Base-by-base conservation (phyloP, 352 stramenopile genomes). In the Phytophthora boehmeriae region DNA sequence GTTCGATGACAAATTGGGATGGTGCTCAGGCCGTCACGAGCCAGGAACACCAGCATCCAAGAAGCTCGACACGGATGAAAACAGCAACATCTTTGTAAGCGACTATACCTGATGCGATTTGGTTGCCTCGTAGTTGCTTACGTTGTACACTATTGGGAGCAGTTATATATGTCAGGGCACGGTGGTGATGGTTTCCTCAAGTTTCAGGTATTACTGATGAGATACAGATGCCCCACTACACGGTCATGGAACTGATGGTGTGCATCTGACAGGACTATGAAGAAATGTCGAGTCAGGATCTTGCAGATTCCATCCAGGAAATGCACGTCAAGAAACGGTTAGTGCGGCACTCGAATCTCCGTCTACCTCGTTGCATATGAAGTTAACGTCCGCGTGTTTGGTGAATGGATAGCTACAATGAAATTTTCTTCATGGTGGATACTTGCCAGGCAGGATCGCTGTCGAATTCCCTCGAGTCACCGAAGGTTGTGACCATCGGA, bases 151-250 rank as follows among this genome's bases (percentile, higher is more conserved):
- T 53, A 23, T 46, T 68, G 34, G 14, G 16, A 35, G n/a, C 46
- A 96, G 86, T 73, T 95, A 38, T 96, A 92, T 55, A 91, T 95
- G 83, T 92, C 86, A n/a, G 97, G 97, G 1, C 97, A 99, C 65
- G 97, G 97, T 9, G 97, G 97, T 22, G 93, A 99, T 64, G 92
- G 94, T 11, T 99, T 99, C 59, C 86, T 99, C 53, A 99, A 99
- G 71, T 99, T 99, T 68, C 96, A 99, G 82, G 80, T 87, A 20
- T 30, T 6, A 6, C 6, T 6, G 6, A 30, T 30, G 25, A 30
- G 25, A 30, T 30, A 6, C 3, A 30, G 25, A 30, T 52, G 64
- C 55, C 30, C 8, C 27, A 42, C 32, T 13, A 54, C 8, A 17
- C 14, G n/a, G 8, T 2, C 38, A 9, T 19, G 43, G 50, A 52